Evolutionary conservation across 305 asterid species (phyloP), one percentile per base, ranked within the genome.

Genomic region (Fraxinus greggii): DNA sequence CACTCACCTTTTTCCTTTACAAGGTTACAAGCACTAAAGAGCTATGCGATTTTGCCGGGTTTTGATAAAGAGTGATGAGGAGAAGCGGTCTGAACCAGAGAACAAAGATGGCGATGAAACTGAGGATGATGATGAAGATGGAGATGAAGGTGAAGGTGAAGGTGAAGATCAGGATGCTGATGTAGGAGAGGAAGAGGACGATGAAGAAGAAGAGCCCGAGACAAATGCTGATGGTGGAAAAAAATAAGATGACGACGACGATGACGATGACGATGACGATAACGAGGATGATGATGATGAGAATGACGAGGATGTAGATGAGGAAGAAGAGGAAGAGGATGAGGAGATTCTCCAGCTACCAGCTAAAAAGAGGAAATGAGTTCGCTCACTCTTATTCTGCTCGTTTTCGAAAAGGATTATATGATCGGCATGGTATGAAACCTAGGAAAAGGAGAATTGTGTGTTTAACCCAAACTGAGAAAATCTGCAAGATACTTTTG

Each of bases 171-270:
- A 42, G 45, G 0, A 26, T 24, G 80, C 78, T 65, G 73, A 65
- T 8, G 84, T 72, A 12, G 67, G 28, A 4, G 78, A 83, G 1
- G 54, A 42, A 9, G 77, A 79, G 8, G 84, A 79, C 7, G 86
- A 72, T 1, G 85, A 72, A 80, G 74, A 75, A 21, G 82, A 81
- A 1, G 82, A 12, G 54, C 85, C 89, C 0, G 78, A 61, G 40
- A 84, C 84, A 32, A 86, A 86, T 76, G 89, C 84, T 79, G 82
- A 72, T 74, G 85, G 86, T 78, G 88, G 79, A 80, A 86, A 84
- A 59, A 81, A 76, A 40, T 86, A 69, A 4, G 86, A 36, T 0
- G 84, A 77, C 6, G 45, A 67, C 0, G 67, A 65, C 0, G 82
- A 79, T 1, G 86, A 59, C 0, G 86, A 73, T 29, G 81, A 84